Percentiles rank a stretch among this genome's conserved stretches.
These are phyloP conservation scores for Rhizopus stolonifer DNA, from an alignment of 371 early-diverging fungal genomes.

Conservation along the genomic window DNA sequence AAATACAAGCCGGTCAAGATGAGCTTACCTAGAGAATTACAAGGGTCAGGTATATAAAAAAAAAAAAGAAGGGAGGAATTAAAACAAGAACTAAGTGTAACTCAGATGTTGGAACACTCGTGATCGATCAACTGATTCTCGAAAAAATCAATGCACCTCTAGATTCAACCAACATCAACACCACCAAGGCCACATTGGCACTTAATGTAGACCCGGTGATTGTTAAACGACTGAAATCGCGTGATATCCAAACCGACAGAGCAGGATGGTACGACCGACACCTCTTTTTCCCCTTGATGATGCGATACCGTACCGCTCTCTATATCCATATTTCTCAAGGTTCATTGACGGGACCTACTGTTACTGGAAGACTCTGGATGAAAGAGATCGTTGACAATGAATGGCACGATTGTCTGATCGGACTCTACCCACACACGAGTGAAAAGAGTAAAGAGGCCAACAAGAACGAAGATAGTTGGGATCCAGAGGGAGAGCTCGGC, in stretches of 20 bases:
- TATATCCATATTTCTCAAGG: conserved; percentile 40
- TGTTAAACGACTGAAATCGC: conserved; percentile 26
- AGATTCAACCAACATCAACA: background rate
- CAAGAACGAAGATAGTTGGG: conserved; percentile 39
- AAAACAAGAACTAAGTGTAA: background rate
- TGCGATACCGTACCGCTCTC: conserved; percentile 42
- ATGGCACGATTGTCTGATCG: conserved; percentile 31
- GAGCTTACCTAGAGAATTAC: conserved; percentile 29
- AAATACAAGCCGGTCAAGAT: conserved; percentile 45
- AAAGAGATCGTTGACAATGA: conserved; percentile 31
- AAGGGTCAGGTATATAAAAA: conserved; percentile 25
- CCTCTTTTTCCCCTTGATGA: conserved; percentile 37
- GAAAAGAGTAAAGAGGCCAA: conserved; percentile 22
- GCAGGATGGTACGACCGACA: conserved; percentile 25
- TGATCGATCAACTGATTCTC: conserved; percentile 23
- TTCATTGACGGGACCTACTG: conserved; percentile 16
- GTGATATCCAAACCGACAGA: conserved; percentile 6
- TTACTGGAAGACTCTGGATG: conserved; percentile 42
- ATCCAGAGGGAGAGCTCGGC: conserved; percentile 23
- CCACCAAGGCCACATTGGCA: conserved; percentile 27
- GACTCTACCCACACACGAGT: conserved; percentile 17
- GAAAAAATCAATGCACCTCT: conserved; percentile 1
- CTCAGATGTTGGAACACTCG: conserved; percentile 39
- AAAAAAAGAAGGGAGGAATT: background rate
- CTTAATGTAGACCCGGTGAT: conserved; percentile 39